A percentile compares a stretch with the other conserved stretches of the same genome.
Conservation (phyloP, 768 basidiomycete genomes). For the Tricholoma sp. region DNA sequence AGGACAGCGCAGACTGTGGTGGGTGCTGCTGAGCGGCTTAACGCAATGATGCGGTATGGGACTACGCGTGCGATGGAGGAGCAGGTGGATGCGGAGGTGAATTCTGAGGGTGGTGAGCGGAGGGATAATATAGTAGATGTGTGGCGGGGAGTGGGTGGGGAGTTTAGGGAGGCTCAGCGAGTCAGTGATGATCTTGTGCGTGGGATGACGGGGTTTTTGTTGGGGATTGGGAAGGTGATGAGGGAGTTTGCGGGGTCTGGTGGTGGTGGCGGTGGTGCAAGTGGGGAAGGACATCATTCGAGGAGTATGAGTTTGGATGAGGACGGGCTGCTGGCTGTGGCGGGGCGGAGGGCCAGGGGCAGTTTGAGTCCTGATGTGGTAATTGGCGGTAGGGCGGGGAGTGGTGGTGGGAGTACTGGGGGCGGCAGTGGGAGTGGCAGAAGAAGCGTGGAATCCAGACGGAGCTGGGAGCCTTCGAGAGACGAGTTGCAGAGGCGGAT, state of each 20-base stretch:
- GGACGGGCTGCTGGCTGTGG: constrained; percentile 31
- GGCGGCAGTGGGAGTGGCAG: constrained; percentile 35
- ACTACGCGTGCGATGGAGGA: constrained; percentile 60
- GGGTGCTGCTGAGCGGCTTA: constrained; percentile 60
- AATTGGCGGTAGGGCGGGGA: constrained; percentile 7
- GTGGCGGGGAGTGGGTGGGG: constrained; percentile 65
- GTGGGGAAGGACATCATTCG: constrained; percentile 31
- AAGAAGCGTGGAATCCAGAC: constrained; percentile 47
- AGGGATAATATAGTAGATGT: constrained; percentile 44
- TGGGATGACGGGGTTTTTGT: constrained; percentile 66
- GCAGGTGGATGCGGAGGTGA: constrained; percentile 72
- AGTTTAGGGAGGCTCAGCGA: constrained; percentile 66
- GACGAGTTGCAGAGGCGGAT: constrained; percentile 34
- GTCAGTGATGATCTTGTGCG: constrained; percentile 77
- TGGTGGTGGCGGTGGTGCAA: constrained; percentile 20
- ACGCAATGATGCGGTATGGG: constrained; percentile 50
- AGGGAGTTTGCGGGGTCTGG: constrained; percentile 39
- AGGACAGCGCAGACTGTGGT: constrained; percentile 61
- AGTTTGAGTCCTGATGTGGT: constrained; percentile 24
- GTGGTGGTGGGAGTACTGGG: constrained; percentile 20
- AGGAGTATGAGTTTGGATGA: constrained; percentile 54
- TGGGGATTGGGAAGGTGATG: constrained; percentile 69
- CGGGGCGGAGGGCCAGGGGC: constrained; percentile 20
- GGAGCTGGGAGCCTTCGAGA: constrained; percentile 42
- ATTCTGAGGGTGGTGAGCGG: constrained; percentile 30